Evolutionary conservation across 2,329 filamentous ascomycete genomes (phyloP).

Genomic region (Golovinomyces cichoracearum): DNA sequence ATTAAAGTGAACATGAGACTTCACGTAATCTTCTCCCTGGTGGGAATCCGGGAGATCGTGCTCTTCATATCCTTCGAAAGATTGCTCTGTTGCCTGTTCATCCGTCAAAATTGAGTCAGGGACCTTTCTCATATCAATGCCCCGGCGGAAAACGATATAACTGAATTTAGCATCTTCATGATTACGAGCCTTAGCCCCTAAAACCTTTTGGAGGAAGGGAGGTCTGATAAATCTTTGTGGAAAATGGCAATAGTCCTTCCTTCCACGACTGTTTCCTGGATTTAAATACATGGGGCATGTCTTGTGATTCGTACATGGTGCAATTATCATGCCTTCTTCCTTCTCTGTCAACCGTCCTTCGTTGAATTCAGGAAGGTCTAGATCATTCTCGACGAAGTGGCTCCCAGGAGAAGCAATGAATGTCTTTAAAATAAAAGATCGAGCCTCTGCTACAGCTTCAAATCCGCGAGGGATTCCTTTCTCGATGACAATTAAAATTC

Average conservation of each 20-base stretch:
- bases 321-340: slow-evolving; percentile 37
- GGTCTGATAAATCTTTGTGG: slow-evolving; percentile 70
- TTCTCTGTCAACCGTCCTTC: slow-evolving; percentile 16
- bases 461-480: slow-evolving; percentile 83
- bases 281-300: slow-evolving; percentile 69
- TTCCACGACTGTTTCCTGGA: slow-evolving; percentile 41
- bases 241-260: slow-evolving; percentile 82
- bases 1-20: slow-evolving; percentile 16
- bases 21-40: slow-evolving; percentile 3
- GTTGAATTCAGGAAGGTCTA: slow-evolving; percentile 9
- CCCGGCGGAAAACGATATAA: slow-evolving; percentile 65
- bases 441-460: slow-evolving; percentile 66
- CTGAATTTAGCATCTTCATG: slow-evolving; percentile 81
- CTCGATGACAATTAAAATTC: slow-evolving; percentile 65
- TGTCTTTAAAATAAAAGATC: slow-evolving; percentile 50
- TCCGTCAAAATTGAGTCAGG: slow-evolving; percentile 22
- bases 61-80: slow-evolving; percentile 47
- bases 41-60: slow-evolving; percentile 13
- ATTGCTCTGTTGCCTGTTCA: slow-evolving; percentile 30
- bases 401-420: slow-evolving; percentile 40
- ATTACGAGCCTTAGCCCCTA: slow-evolving; percentile 43
- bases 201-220: slow-evolving; percentile 49
- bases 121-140: slow-evolving; percentile 25
- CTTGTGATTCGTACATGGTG: slow-evolving; percentile 68
- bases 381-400: slow-evolving; percentile 17